Evolutionary conservation across 1,284 basidiomycete species (phyloP).

Genomic region (Neotropicomus parvogracilis): DNA sequence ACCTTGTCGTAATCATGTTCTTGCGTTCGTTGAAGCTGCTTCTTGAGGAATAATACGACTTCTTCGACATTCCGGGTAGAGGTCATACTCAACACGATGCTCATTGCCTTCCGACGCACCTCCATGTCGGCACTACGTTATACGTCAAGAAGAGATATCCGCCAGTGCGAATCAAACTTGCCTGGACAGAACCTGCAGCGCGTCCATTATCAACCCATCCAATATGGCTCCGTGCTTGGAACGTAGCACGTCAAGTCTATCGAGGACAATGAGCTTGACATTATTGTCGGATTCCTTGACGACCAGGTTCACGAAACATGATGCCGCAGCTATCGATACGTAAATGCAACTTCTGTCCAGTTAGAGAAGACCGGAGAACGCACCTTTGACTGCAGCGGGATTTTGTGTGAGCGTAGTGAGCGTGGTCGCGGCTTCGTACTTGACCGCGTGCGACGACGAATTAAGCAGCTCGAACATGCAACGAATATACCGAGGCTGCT

Average conservation of each 20-base stretch:
- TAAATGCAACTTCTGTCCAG: background rate
- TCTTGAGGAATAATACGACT: constrained; percentile 94
- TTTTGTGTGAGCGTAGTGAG: constrained; percentile 95
- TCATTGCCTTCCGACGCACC: constrained; percentile 90
- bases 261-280: constrained; percentile 97
- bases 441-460: constrained; percentile 90
- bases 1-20: constrained; percentile 85
- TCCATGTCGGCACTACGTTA: constrained; percentile 85
- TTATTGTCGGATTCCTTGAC: constrained; percentile 99
- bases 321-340: constrained; percentile 72
- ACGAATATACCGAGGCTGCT: constrained; percentile 85
- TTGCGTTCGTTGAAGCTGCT: constrained; percentile 92
- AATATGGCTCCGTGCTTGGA: constrained; percentile 89
- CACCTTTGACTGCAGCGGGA: constrained; percentile 92
- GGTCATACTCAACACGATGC: constrained; percentile 91
- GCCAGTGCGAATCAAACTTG: constrained; percentile 24
- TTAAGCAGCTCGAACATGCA: constrained; percentile 94
- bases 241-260: constrained; percentile 83
- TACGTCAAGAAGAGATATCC: background rate
- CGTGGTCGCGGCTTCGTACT: constrained; percentile 96
- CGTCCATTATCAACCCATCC: constrained; percentile 93
- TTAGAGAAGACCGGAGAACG: constrained; percentile 8
- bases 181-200: constrained; percentile 88
- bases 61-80: constrained; percentile 97
- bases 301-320: constrained; percentile 86